Conservation (phyloP, 1,284 basidiomycete genomes). For the Fomitopsis palustris region DNA sequence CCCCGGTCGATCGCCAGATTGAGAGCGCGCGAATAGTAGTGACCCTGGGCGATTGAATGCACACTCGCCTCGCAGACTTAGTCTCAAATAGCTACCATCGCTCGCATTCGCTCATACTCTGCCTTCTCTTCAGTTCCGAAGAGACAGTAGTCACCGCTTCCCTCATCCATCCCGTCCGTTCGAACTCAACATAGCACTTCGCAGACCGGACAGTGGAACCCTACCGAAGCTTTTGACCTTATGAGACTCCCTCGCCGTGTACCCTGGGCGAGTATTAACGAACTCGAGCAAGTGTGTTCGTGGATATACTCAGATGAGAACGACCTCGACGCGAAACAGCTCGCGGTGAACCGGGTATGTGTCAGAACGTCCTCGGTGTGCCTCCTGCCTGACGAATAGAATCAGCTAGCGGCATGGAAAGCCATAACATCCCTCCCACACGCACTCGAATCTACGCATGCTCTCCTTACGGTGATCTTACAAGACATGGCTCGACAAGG, state of each 20-base stretch:
- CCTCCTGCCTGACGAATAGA: background rate
- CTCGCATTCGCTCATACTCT: too few relatives aligned
- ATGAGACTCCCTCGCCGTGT: slow-evolving; percentile 83
- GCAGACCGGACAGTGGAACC: background rate
- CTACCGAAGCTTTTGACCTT: background rate
- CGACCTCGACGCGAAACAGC: slow-evolving; percentile 50
- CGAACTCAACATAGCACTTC: too few relatives aligned
- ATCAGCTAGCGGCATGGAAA: slow-evolving; percentile 79
- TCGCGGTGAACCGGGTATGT: slow-evolving; percentile 72
- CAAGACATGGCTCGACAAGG: slow-evolving; percentile 37
- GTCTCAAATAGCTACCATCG: too few relatives aligned
- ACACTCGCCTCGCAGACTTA: too few relatives aligned
- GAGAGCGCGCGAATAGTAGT: too few relatives aligned
- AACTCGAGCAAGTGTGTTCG: slow-evolving; percentile 79
- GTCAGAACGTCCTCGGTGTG: background rate
- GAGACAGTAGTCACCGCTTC: too few relatives aligned
- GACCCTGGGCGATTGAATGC: too few relatives aligned
- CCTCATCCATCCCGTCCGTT: too few relatives aligned
- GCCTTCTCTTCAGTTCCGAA: too few relatives aligned
- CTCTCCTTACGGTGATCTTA: slow-evolving; percentile 60
- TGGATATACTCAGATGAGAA: slow-evolving; percentile 75
- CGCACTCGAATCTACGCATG: slow-evolving; percentile 69
- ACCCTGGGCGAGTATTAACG: slow-evolving; percentile 74
- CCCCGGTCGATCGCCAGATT: too few relatives aligned
- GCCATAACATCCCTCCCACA: slow-evolving; percentile 68